These are phyloP conservation scores for Athelia psychrophila DNA, from an alignment of 1,284 basidiomycete species.

Conservation along the genomic window DNA sequence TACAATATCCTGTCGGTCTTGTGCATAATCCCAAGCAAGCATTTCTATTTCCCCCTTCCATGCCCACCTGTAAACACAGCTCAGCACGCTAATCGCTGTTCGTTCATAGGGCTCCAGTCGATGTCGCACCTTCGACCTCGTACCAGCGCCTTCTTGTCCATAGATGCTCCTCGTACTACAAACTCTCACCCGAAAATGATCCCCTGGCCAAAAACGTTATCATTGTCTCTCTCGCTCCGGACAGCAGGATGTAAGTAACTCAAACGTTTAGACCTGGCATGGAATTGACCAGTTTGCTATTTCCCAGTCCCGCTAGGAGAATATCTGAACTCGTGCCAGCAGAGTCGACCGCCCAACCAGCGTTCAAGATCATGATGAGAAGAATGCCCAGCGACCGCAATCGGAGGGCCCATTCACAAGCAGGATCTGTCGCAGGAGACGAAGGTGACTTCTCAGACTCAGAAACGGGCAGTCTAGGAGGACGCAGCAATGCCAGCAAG, in stretches of 20 bases:
- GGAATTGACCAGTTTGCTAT: slow-evolving; percentile 8
- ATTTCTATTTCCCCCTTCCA: neutral
- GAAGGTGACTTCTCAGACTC: slow-evolving; percentile 76
- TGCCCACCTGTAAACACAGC: neutral
- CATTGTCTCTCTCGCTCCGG: slow-evolving; percentile 47
- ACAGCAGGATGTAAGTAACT: slow-evolving; percentile 68
- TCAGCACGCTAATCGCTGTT: slow-evolving; percentile 4
- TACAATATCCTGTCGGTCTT: slow-evolving; percentile 13
- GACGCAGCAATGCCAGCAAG: slow-evolving; percentile 61
- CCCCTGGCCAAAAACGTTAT: slow-evolving; percentile 57
- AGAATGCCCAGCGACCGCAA: slow-evolving; percentile 51
- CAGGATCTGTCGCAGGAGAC: slow-evolving; percentile 67
- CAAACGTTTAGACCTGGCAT: slow-evolving; percentile 4
- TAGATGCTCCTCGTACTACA: slow-evolving; percentile 79
- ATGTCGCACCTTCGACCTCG: slow-evolving; percentile 63
- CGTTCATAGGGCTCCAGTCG: slow-evolving; percentile 51
- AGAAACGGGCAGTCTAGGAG: slow-evolving; percentile 71
- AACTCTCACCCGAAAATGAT: slow-evolving; percentile 64
- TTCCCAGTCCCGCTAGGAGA: slow-evolving; percentile 58
- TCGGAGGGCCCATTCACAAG: slow-evolving; percentile 54
- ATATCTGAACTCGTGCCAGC: slow-evolving; percentile 78
- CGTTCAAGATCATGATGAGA: slow-evolving; percentile 85
- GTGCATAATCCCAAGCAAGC: neutral
- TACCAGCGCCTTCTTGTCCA: slow-evolving; percentile 83
- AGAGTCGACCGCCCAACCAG: slow-evolving; percentile 62